Percentiles rank a stretch among this genome's conserved stretches.
Conservation (phyloP, 768 basidiomycete genomes). For the Leccinum subgranulosum region DNA sequence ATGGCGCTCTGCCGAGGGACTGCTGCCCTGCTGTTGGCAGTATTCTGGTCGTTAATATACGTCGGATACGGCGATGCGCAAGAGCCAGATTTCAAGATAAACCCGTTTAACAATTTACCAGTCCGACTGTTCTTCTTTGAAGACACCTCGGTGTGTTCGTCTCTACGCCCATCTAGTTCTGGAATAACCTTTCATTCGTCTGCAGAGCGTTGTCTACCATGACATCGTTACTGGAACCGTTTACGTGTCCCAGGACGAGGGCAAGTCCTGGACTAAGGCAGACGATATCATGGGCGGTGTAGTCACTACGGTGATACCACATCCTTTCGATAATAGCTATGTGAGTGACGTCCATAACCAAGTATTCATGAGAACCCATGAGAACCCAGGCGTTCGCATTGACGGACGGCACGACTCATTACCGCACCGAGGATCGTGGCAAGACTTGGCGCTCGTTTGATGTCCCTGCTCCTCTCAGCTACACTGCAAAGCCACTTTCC, state of each 20-base stretch:
- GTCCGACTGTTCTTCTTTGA: constrained; percentile 87
- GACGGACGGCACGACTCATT: constrained; percentile 72
- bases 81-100: constrained; percentile 47
- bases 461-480: constrained; percentile 47
- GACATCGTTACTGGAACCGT: constrained; percentile 68
- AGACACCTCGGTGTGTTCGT: constrained; percentile 72
- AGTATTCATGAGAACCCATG: constrained; percentile 1
- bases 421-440: constrained; percentile 85
- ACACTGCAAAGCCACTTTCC: constrained; percentile 63
- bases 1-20: constrained; percentile 30
- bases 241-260: constrained; percentile 83
- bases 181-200: neutral
- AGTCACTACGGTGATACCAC: constrained; percentile 73
- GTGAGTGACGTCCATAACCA: constrained; percentile 38
- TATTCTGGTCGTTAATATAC: constrained; percentile 21
- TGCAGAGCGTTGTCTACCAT: constrained; percentile 73
- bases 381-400: constrained; percentile 77
- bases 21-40: constrained; percentile 25
- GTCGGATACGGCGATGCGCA: constrained; percentile 33
- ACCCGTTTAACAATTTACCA: constrained; percentile 69
- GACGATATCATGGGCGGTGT: constrained; percentile 53
- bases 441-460: constrained; percentile 83
- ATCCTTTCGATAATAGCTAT: constrained; percentile 79
- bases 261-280: constrained; percentile 59
- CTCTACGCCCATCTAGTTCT: neutral